These are phyloP conservation scores for Trichocladium uniseriatum DNA, from an alignment of 495 filamentous ascomycete species.

Conservation along the genomic window DNA sequence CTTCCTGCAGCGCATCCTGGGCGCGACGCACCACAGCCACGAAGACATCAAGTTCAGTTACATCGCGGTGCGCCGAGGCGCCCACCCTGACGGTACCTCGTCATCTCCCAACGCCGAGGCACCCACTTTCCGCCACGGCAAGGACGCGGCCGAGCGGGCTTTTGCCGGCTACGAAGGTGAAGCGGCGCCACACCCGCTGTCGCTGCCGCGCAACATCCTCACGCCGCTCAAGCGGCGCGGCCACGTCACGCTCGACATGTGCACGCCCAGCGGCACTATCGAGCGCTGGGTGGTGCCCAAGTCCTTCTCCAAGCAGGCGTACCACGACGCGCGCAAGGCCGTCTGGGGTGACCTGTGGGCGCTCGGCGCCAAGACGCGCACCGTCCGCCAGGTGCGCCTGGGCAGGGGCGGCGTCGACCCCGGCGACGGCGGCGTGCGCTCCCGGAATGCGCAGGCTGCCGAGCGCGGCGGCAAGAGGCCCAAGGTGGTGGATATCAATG, in stretches of 20 bases:
- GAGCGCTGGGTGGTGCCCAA: constrained; percentile 90
- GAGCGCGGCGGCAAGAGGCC: constrained; percentile 12
- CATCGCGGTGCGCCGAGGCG: constrained; percentile 72
- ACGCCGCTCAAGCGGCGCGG: constrained; percentile 77
- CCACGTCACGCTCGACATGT: constrained; percentile 83
- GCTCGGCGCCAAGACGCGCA: constrained; percentile 81
- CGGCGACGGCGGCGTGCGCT: constrained; percentile 36
- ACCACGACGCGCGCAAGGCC: constrained; percentile 83
- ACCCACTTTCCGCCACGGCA: constrained; percentile 12
- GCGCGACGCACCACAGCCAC: constrained; percentile 61
- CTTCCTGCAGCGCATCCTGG: constrained; percentile 73
- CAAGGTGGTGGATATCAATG: constrained; percentile 29
- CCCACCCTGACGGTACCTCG: constrained; percentile 1
- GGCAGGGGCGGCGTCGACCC: constrained; percentile 34
- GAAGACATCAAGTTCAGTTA: constrained; percentile 89
- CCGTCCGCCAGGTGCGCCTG: constrained; percentile 49
- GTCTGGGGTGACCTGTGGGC: constrained; percentile 94
- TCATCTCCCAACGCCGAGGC: background rate
- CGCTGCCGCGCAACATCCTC: constrained; percentile 68
- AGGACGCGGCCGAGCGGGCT: constrained; percentile 25
- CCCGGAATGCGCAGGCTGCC: constrained; percentile 17
- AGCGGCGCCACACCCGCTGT: constrained; percentile 46
- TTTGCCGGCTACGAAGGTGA: constrained; percentile 35
- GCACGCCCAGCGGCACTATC: constrained; percentile 75
- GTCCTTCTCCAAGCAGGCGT: constrained; percentile 69